Conservation (phyloP, 257 asterid species). For the Forsythia suspensa region DNA sequence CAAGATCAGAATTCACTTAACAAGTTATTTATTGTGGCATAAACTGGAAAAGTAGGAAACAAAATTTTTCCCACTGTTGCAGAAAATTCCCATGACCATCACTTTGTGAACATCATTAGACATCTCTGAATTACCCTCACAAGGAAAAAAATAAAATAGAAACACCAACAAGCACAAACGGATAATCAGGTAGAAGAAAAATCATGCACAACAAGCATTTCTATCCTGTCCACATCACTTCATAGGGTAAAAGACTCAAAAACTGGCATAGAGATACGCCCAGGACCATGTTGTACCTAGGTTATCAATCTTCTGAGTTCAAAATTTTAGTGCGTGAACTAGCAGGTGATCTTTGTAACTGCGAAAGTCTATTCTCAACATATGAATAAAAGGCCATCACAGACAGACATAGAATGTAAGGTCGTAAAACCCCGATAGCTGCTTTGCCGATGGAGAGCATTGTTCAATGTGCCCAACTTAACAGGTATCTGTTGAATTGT, state of each 20-base stretch:
- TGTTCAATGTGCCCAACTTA: neutral
- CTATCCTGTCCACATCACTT: neutral
- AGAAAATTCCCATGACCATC: constrained; percentile 11
- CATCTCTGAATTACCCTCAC: neutral
- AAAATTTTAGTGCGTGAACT: neutral
- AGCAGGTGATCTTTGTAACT: neutral
- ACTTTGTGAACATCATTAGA: constrained; percentile 7
- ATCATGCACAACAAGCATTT: neutral
- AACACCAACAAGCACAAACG: neutral
- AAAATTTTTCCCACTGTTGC: neutral
- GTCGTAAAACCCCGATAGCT: neutral
- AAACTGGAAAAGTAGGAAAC: neutral
- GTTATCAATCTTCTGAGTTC: neutral
- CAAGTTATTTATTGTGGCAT: constrained; percentile 17
- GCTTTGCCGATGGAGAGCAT: neutral
- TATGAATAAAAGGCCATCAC: neutral
- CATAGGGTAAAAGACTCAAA: neutral
- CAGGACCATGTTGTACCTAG: neutral
- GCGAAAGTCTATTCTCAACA: neutral
- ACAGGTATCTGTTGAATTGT: neutral
- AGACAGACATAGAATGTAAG: neutral
- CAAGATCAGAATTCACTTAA: constrained; percentile 24
- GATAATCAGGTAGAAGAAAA: neutral
- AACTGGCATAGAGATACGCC: neutral
- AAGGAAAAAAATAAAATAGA: neutral